Base-by-base conservation (phyloP, 2,329 filamentous ascomycete genomes). In the Venturia oleaginea region DNA sequence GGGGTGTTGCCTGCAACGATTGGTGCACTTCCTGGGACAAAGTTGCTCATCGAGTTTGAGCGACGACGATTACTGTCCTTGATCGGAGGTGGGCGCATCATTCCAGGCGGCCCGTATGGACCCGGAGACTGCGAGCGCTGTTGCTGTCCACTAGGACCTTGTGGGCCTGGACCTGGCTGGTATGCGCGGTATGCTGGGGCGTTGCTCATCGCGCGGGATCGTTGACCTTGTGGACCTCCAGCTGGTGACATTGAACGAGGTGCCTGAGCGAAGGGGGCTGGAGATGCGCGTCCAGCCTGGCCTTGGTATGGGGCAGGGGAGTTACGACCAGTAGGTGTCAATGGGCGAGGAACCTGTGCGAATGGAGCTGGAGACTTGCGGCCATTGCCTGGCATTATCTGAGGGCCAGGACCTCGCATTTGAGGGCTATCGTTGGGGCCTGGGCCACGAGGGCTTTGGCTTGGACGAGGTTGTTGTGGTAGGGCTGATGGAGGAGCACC, bases 401-500 rank as follows among this genome's bases (percentile, higher is more conserved):
- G 67, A 32, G 64, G 37, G 48, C 68, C 46, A 72, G 68, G 73
- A 27, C 74, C 72, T 51, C 71, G 71, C 64, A 70, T 69, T 32
- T 72, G 75, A 61, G 72, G 72, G 61, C 67, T 70, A 57, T 67
- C 67, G 34, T 57, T 57, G 54, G 76, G 74, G 57, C 74, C 72
- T 42, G 74, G 72, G 37, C 75, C 62, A 24, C 42, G 65, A 30
- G 38, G 19, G 32, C 22, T 17, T n/a, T 54, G 60, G 17, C 22
- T 17, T 24, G 38, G 30, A 40, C 32, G 65, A 48, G 61, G 61
- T 19, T 32, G 54, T 17, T 51, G 63, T 24, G 40, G n/a, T 46
- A 54, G 65, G 66, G 69, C 72, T 19, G 79, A 76, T 67, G 82
- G 84, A 62, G 86, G 76, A 22, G 17, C 27, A 11, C 51, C 51